phyloP scores from a whole-genome alignment of 257 asterid genomes.

The Plantago major region DNA sequence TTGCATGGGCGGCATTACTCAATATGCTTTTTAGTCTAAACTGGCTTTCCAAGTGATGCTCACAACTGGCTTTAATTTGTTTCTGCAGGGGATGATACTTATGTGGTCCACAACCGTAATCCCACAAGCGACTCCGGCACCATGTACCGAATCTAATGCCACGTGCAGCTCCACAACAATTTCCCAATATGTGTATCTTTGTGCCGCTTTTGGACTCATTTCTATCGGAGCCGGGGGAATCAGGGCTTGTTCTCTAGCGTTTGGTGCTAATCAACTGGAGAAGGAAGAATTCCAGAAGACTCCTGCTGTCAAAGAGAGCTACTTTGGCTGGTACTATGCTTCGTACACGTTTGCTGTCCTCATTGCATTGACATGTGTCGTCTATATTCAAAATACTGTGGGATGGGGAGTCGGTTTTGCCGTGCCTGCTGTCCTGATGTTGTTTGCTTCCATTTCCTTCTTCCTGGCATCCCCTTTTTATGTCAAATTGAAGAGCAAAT shows the following conservation, averaged over 20 bases:
- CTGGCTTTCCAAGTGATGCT: background rate
- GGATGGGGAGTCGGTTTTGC: constrained; percentile 82
- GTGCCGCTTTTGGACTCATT: constrained; percentile 45
- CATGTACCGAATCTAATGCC: constrained; percentile 31
- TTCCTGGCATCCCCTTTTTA: constrained; percentile 50
- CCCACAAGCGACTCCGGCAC: constrained; percentile 58
- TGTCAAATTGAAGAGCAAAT: constrained; percentile 36
- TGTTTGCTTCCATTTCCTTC: constrained; percentile 33
- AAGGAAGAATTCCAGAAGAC: constrained; percentile 23
- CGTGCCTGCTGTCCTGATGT: constrained; percentile 43
- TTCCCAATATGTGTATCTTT: constrained; percentile 40
- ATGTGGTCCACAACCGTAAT: constrained; percentile 60
- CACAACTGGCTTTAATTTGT: background rate
- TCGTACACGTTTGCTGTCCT: constrained; percentile 32
- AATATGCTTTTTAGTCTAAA: background rate
- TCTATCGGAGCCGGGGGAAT: constrained; percentile 72
- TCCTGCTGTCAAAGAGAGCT: constrained; percentile 30
- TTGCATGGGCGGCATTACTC: too few relatives aligned
- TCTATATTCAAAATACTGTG: constrained; percentile 62
- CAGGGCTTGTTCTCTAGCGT: constrained; percentile 56
- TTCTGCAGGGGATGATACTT: constrained; percentile 48
- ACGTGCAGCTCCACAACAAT: constrained; percentile 35
- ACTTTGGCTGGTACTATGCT: constrained; percentile 69
- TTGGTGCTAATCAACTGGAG: constrained; percentile 61
- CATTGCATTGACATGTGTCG: constrained; percentile 47